A percentile compares a stretch with the other conserved stretches of the same genome.
phyloP scores from a whole-genome alignment of 345 rosid genomes.

The Melaleuca quinquenervia region DNA sequence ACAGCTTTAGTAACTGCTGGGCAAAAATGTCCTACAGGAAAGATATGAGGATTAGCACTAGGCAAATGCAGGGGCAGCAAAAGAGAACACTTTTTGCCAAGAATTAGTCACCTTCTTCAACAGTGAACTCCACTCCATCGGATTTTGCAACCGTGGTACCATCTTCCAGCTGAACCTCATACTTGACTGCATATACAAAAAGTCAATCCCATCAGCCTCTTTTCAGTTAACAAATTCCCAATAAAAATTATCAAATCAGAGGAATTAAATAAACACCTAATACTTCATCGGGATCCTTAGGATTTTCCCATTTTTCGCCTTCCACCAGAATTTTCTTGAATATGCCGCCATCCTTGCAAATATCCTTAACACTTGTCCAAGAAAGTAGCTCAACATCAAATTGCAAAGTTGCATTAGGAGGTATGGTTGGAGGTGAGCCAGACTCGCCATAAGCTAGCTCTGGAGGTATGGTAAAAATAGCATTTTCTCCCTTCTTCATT shows the following conservation, averaged over 20 bases:
- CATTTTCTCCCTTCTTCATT: slow-evolving; percentile 93
- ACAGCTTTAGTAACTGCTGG: slow-evolving; percentile 75
- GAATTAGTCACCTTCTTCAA: slow-evolving; percentile 45
- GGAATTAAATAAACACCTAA: not conserved
- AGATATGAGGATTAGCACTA: not conserved
- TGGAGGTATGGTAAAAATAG: slow-evolving; percentile 74
- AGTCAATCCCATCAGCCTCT: not conserved
- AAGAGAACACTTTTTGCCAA: not conserved
- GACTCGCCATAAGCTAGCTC: slow-evolving; percentile 77
- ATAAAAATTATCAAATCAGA: slow-evolving; percentile 22
- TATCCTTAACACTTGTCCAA: slow-evolving; percentile 17
- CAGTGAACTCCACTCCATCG: slow-evolving; percentile 73
- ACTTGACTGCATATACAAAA: slow-evolving; percentile 43
- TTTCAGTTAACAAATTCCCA: slow-evolving; percentile 26
- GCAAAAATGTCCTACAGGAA: slow-evolving; percentile 55
- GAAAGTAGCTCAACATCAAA: slow-evolving; percentile 21
- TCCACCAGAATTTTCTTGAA: slow-evolving; percentile 9
- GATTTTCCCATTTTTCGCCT: slow-evolving; percentile 15
- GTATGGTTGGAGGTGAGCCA: slow-evolving; percentile 89
- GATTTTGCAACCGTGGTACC: slow-evolving; percentile 56
- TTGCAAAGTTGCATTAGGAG: slow-evolving; percentile 77
- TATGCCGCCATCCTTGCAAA: slow-evolving; percentile 13
- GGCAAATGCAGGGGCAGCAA: not conserved
- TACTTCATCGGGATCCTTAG: slow-evolving; percentile 16
- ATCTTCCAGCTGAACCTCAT: slow-evolving; percentile 66